Base-by-base conservation (phyloP, 139 green algal species). In the Micractinium conductrix region DNA sequence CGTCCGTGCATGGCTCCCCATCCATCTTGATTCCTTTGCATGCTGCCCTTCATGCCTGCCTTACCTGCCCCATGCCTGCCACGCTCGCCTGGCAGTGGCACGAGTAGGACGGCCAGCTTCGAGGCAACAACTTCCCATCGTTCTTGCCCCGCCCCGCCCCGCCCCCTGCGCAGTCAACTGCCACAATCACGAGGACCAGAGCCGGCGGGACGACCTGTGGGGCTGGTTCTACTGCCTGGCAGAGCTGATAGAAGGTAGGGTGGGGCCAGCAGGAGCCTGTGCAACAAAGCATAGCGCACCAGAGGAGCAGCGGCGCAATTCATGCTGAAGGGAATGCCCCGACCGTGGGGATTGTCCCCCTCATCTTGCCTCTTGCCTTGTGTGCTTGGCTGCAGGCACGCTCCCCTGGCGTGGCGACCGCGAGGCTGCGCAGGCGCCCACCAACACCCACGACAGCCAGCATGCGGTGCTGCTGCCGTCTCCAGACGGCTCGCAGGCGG, bases 121-220 rank as follows among this genome's bases (percentile, higher is more conserved):
- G 7, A 22, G 5, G 24, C 19, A 19, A 19, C 24, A 16, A 62
- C 53, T 62, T 19, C 53, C 26, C 53, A 62, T 21, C 24, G 2
- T 21, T 62, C 19, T 19, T 21, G 8, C 42, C 8, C 10, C 45
- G 5, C n/a, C 28, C 19, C 35, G 35, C 8, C 55, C 37, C 24
- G 33, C 53, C 40, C 42, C 35, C n/a, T n/a, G 35, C 35, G 38
- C 76, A 82, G 76, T 82, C n/a, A 82, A 82, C 76, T 82, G 76
- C 58, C 76, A 73, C 26, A 91, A 93, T 16, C 94, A 95, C 72
- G 60, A 87, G 78, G 93, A 96, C 85, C 88, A 94, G 73, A 88
- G 93, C 35, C 88, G 94, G n/a, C 40, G 94, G 19, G 96, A 98
- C 80, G 96, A 98, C 91, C 81, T 98, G 58, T 98, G 96, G 96